These are phyloP conservation scores for Botrytis fabae DNA, from an alignment of 2,329 filamentous ascomycete genomes.

Conservation along the genomic window DNA sequence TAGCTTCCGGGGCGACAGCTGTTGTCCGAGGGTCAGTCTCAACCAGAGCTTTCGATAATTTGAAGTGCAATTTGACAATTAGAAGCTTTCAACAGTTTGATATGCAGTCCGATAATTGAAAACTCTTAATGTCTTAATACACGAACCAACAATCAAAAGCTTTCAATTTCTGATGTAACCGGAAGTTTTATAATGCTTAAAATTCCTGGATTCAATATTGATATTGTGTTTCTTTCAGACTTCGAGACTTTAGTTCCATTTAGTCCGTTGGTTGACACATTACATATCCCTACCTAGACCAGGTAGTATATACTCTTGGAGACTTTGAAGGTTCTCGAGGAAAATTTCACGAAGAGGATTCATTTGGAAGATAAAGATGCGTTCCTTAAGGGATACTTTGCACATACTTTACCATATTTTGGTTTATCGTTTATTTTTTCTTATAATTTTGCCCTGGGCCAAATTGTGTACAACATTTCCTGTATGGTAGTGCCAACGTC, in stretches of 20 bases:
- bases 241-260: background rate
- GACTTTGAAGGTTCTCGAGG: background rate
- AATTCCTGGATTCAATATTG: background rate
- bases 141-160: background rate
- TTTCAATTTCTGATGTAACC: background rate
- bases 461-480: background rate
- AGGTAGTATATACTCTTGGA: background rate
- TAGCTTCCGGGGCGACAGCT: background rate
- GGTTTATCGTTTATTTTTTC: background rate
- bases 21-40: background rate
- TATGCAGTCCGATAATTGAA: too few relatives aligned
- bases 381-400: background rate
- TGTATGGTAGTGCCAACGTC: background rate
- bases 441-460: background rate
- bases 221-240: background rate
- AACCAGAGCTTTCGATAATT: background rate
- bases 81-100: too few relatives aligned
- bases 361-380: background rate
- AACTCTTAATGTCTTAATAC: background rate
- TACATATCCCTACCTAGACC: background rate
- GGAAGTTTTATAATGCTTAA: background rate
- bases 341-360: background rate
- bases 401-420: background rate
- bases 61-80: too few relatives aligned
- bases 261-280: background rate